Percentiles rank a stretch among this genome's conserved stretches.
Conservation (phyloP, 768 basidiomycete genomes). For the Macrolepiota albuminosa region DNA sequence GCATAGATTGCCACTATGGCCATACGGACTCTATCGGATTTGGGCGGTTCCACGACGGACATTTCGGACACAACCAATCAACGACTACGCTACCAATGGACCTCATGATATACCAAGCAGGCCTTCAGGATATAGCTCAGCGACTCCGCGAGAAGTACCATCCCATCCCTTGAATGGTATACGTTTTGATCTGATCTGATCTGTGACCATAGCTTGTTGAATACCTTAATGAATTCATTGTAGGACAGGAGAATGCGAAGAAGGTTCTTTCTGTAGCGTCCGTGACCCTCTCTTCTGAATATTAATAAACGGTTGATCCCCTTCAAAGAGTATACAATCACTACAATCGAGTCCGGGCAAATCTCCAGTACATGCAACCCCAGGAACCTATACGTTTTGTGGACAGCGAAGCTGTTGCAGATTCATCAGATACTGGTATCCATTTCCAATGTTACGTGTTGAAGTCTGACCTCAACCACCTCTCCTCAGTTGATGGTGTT, state of each 20-base stretch:
- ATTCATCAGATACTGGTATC: slow-evolving; percentile 16
- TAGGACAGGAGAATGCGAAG: slow-evolving; percentile 92
- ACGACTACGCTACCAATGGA: slow-evolving; percentile 32
- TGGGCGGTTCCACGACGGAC: slow-evolving; percentile 26
- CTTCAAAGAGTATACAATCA: slow-evolving; percentile 83
- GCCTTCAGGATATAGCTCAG: slow-evolving; percentile 45
- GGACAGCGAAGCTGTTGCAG: slow-evolving; percentile 7
- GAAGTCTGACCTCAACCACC: background rate
- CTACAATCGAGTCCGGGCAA: slow-evolving; percentile 82
- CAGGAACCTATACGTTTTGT: slow-evolving; percentile 19
- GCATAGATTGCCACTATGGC: slow-evolving; percentile 13
- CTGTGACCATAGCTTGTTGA: slow-evolving; percentile 57
- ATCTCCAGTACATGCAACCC: slow-evolving; percentile 46
- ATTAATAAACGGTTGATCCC: background rate
- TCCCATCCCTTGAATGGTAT: background rate
- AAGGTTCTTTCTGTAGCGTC: slow-evolving; percentile 92
- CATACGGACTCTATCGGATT: slow-evolving; percentile 21
- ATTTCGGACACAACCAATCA: slow-evolving; percentile 56
- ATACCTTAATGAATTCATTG: slow-evolving; percentile 84
- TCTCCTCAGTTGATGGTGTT: slow-evolving; percentile 25
- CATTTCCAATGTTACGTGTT: background rate
- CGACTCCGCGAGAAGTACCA: slow-evolving; percentile 52
- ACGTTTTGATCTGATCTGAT: background rate
- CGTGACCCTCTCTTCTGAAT: slow-evolving; percentile 27
- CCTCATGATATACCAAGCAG: slow-evolving; percentile 26